Evolutionary conservation across 345 rosid species (phyloP), one percentile per base, ranked within the genome.

Genomic region (Pistacia atlantica): DNA sequence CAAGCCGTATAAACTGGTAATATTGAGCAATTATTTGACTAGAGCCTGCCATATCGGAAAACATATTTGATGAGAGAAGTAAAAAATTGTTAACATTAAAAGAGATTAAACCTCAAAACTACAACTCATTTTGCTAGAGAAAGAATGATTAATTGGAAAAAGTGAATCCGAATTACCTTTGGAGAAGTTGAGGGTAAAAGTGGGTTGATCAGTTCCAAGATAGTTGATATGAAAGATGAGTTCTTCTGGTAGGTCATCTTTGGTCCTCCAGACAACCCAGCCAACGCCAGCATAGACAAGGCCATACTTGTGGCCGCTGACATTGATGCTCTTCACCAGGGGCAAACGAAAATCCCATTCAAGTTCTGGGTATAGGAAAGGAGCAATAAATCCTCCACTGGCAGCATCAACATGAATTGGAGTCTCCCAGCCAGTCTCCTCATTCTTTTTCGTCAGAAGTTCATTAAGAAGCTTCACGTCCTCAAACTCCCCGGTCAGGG

Each of bases 301-400:
- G 4, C 93, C 95, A 74, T 89, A 91, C 65, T 91, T 91, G 80
- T 91, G 96, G 1, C 94, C 97, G 69, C 97, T 91, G 0, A 87
- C 94, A 79, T 91, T 91, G 45, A 93, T 93, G 71, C 91, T 88
- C 82, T 90, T 93, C 57, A 91, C 97, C 75, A 86, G 83, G 54
- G 93, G 97, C 20, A 93, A 83, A 45, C 97, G 84, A 66, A 93
- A 93, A 77, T 93, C 97, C 97, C 97, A 93, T 70, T 91, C 97
- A 20, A 92, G 92, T 13, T 89, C 89, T 3, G 94, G 94, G 78
- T 87, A 89, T 12, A 92, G 69, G 59, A 90, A 92, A 17, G 94
- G 97, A 71, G 94, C 92, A 65, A 90, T 89, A 60, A 92, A 90
- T 17, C 94, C 97, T 63, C 97, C 94, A n/a, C 97, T 90, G 0